These are phyloP conservation scores for Globisporangium emineosum DNA, from an alignment of 352 stramenopile genomes.

Conservation along the genomic window DNA sequence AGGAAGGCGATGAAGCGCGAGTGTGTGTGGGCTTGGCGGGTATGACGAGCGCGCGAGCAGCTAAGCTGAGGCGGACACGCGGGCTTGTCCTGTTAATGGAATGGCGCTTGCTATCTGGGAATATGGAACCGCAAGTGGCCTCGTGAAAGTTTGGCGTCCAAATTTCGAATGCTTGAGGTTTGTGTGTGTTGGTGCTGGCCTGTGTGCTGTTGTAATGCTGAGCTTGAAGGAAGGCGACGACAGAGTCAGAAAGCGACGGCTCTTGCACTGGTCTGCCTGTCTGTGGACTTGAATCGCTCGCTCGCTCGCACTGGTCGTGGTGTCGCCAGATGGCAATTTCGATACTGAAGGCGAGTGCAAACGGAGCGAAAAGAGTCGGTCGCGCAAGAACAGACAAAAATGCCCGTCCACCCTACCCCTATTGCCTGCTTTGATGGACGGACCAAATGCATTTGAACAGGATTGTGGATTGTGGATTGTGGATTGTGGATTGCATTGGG, in stretches of 20 bases:
- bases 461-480: no score
- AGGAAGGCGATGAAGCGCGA: constrained; percentile 2
- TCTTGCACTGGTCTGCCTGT: neutral
- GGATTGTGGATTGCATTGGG: neutral
- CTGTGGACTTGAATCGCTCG: neutral
- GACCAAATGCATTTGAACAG: neutral
- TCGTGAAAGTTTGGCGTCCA: neutral
- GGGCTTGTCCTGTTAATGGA: neutral
- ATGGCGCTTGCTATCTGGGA: neutral
- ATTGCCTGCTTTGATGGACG: neutral
- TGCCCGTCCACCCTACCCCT: neutral
- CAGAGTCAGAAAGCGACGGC: neutral
- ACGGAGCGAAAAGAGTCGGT: neutral
- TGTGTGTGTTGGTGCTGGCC: neutral
- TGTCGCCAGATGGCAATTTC: neutral
- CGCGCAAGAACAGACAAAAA: neutral
- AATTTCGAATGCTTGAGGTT: constrained; percentile 16
- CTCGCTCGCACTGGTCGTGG: no score
- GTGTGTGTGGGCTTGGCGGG: neutral
- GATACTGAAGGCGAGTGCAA: neutral
- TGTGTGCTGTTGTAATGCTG: neutral
- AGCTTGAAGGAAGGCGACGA: neutral
- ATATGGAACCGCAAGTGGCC: constrained; percentile 2
- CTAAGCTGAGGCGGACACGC: neutral
- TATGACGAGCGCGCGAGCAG: neutral